Base-by-base conservation (phyloP, 306 rosid genomes). In the Ormosia semicastrata region DNA sequence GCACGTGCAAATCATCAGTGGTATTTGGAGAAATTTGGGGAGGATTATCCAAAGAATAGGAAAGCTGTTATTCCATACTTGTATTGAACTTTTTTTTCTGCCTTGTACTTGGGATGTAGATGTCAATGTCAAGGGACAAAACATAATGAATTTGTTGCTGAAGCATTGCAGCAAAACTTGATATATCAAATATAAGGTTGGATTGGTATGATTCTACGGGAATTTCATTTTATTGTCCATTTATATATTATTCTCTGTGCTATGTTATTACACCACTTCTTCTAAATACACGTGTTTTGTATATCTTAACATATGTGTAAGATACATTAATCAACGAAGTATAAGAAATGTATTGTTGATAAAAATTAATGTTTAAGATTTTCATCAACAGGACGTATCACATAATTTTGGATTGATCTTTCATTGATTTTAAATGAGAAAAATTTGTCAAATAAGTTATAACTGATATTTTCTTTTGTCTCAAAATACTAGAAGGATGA, bases 11-110 rank as follows among this genome's bases (percentile, higher is more conserved):
- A 84, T 82, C 92, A 86, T 57, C 39, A 10, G 14, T 92, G 98
- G 99, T 95, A 95, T 71, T 49, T 91, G 87, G 93, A 88, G 34
- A 95, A 95, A 75, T 95, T 95, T 64, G 93, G 94, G 68, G 94
- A 85, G 76, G 97, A 92, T 57, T 92, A 95, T 86, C 96, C 98
- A 1, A 91, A 63, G 72, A 58, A 43, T 0, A 89, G 99, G 65
- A 92, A 89, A 81, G 96, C 88, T 56, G 91, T 92, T 40, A 77
- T 95, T 24, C 98, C 99, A 2, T 90, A 89, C 73, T 81, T 95
- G 90, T 92, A 87, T 83, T 95, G 74, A 89, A 41, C 58, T 17
- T 4, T 14, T 7, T 13, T 13, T 58, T 83, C 69, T 70, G 77
- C 30, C 14, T n/a, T 74, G 60, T 72, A 62, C 8, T 58, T 13